Conservation (phyloP, 768 basidiomycete species). For the Lactarius sanguifluus region DNA sequence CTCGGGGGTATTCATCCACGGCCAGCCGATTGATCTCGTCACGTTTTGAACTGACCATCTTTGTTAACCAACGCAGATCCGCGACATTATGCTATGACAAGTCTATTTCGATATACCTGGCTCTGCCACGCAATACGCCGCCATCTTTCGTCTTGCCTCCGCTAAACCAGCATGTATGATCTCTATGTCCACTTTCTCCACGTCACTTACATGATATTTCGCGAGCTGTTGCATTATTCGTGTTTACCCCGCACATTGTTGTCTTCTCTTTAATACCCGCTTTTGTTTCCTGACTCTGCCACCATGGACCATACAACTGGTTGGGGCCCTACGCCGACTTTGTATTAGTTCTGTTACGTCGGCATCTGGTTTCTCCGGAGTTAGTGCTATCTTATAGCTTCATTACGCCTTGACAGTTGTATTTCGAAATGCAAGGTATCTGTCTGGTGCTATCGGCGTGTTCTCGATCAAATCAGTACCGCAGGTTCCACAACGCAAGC, state of each 20-base stretch:
- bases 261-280: background rate
- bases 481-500: background rate
- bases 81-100: constrained; percentile 50
- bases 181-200: background rate
- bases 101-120: background rate
- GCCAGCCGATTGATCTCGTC: constrained; percentile 9
- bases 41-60: constrained; percentile 18
- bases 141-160: background rate
- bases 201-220: background rate
- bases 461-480: background rate
- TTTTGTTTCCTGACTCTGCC: background rate
- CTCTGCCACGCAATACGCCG: too few relatives aligned
- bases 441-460: background rate
- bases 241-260: background rate
- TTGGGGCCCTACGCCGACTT: background rate
- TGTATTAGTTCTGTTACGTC: constrained; percentile 8
- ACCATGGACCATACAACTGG: background rate
- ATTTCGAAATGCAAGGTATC: background rate
- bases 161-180: constrained; percentile 9
- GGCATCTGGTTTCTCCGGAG: constrained; percentile 11
- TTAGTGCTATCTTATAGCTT: constrained; percentile 2
- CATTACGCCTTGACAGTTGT: background rate
- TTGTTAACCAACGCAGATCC: constrained; percentile 41
- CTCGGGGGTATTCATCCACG: constrained; percentile 12
- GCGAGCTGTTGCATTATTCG: background rate